phyloP scores from a whole-genome alignment of 1,284 basidiomycete genomes.

The Cerioporus squamosus region DNA sequence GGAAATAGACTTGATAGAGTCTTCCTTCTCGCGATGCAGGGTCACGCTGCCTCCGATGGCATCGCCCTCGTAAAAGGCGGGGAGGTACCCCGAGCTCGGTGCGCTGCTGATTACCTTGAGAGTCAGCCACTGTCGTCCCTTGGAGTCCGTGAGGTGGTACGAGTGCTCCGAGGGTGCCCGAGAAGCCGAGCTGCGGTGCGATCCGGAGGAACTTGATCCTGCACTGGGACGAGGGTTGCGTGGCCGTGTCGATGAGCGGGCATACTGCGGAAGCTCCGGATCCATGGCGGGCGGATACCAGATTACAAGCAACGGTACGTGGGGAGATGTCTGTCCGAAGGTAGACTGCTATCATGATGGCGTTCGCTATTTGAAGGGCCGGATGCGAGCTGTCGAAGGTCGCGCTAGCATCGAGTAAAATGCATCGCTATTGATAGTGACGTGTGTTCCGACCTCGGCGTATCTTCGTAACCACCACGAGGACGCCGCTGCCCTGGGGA shows the following conservation, averaged over 20 bases:
- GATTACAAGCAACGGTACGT: neutral
- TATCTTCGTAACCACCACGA: slow-evolving; percentile 17
- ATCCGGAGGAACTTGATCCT: neutral
- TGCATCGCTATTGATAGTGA: slow-evolving; percentile 3
- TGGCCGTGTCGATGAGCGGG: slow-evolving; percentile 1
- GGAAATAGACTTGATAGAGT: slow-evolving; percentile 48
- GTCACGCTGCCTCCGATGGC: slow-evolving; percentile 48
- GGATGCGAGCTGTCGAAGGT: neutral
- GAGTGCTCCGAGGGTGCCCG: slow-evolving; percentile 9
- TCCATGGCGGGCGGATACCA: slow-evolving; percentile 6
- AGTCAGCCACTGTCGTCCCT: slow-evolving; percentile 21
- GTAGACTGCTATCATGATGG: neutral
- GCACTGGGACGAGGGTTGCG: neutral
- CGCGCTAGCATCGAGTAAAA: neutral
- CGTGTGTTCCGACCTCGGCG: slow-evolving; percentile 4
- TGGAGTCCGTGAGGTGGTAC: slow-evolving; percentile 16
- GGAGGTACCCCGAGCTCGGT: slow-evolving; percentile 29
- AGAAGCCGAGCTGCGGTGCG: neutral
- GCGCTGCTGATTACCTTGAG: slow-evolving; percentile 26
- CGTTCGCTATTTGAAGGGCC: slow-evolving; percentile 5
- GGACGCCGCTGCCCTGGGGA: neutral
- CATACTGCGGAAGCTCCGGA: slow-evolving; percentile 13
- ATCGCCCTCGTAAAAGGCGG: slow-evolving; percentile 51
- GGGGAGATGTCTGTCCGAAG: neutral
- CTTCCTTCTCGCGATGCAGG: slow-evolving; percentile 48